A percentile compares a stretch with the other conserved stretches of the same genome.
phyloP scores from a whole-genome alignment of 306 rosid species.

The Inga laurina region DNA sequence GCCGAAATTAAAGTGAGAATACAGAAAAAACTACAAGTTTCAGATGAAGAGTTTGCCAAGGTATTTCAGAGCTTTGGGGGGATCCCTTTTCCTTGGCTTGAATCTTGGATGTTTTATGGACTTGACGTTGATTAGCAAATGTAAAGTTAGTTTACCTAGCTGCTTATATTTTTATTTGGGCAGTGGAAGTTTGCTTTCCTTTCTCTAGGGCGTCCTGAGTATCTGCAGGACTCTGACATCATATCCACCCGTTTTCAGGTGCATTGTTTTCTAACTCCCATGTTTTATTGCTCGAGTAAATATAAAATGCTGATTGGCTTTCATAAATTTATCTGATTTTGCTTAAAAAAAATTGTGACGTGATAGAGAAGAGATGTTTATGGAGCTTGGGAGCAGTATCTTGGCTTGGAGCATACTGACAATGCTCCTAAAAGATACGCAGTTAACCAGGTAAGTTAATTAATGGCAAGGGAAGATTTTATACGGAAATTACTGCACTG shows the following conservation, averaged over 20 bases:
- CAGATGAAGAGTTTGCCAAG: slow-evolving; percentile 84
- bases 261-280: slow-evolving; percentile 15
- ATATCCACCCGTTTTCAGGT: slow-evolving; percentile 88
- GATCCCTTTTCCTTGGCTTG: slow-evolving; percentile 8
- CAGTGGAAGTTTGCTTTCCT: slow-evolving; percentile 93
- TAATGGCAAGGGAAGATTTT: neutral
- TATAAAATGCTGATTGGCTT: neutral
- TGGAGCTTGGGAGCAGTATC: slow-evolving; percentile 96
- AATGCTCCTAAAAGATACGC: slow-evolving; percentile 80
- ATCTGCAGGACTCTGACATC: slow-evolving; percentile 75
- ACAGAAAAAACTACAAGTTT: slow-evolving; percentile 75
- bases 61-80: slow-evolving; percentile 34
- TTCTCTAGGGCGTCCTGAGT: slow-evolving; percentile 84
- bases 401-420: slow-evolving; percentile 88
- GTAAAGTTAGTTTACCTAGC: slow-evolving; percentile 9
- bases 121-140: neutral
- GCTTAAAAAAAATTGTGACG: neutral
- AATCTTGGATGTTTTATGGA: slow-evolving; percentile 2
- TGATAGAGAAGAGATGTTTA: slow-evolving; percentile 85
- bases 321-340: neutral
- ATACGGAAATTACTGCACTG: neutral
- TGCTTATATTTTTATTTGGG: slow-evolving; percentile 23
- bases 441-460: slow-evolving; percentile 61
- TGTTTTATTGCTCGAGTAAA: neutral
- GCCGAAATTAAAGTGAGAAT: slow-evolving; percentile 67